phyloP scores from a whole-genome alignment of 345 rosid species.

The Geranium rotundifolium region DNA sequence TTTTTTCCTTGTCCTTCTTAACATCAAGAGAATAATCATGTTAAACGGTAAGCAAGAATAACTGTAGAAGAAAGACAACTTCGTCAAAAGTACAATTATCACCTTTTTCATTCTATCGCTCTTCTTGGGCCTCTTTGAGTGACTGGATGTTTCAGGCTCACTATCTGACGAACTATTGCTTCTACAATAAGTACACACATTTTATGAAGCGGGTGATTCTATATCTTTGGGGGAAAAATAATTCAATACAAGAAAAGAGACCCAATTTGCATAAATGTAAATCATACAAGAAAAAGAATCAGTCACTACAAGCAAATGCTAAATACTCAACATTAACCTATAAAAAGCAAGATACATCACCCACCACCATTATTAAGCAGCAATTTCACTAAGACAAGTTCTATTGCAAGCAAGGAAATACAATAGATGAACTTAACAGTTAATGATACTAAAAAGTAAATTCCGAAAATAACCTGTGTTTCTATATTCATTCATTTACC shows the following conservation, averaged over 20 bases:
- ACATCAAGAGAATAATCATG: conserved; percentile 6
- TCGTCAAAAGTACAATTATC: conserved; percentile 1
- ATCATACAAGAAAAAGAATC: too few species aligned
- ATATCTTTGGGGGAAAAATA: neutral
- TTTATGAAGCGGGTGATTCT: conserved; percentile 4
- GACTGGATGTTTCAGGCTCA: conserved; percentile 44
- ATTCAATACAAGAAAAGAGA: neutral
- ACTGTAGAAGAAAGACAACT: neutral
- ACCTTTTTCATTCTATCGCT: conserved; percentile 78
- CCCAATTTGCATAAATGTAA: too few species aligned
- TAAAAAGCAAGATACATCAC: neutral
- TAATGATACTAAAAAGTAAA: too few species aligned
- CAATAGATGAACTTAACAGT: too few species aligned
- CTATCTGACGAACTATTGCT: conserved; percentile 43
- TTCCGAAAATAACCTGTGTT: too few species aligned
- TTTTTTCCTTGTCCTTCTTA: conserved; percentile 60
- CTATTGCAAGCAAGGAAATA: too few species aligned
- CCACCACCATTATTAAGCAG: too few species aligned
- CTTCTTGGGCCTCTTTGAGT: conserved; percentile 59
- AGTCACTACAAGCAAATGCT: too few species aligned
- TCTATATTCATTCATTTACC: too few species aligned
- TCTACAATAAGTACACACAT: conserved; percentile 15
- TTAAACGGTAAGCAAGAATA: conserved; percentile 3
- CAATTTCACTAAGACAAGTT: too few species aligned
- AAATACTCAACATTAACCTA: too few species aligned